A percentile compares a stretch with the other conserved stretches of the same genome.
Conservation (phyloP, 768 basidiomycete species). For the Trametes maxima region DNA sequence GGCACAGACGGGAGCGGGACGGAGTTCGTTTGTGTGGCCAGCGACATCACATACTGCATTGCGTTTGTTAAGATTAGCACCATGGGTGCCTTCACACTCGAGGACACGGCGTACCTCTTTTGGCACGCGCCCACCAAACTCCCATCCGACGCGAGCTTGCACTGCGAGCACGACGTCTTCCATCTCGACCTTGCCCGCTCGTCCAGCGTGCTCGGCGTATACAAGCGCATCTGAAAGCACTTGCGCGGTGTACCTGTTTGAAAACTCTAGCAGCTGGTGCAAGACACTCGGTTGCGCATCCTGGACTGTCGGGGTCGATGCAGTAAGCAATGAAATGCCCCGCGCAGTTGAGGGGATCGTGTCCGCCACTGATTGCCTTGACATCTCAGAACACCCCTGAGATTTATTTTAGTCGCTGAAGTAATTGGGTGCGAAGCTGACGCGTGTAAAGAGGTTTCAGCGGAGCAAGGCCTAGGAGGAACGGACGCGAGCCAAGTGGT, state of each 20-base stretch:
- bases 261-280: slow-evolving; percentile 85
- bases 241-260: slow-evolving; percentile 81
- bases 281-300: slow-evolving; percentile 86
- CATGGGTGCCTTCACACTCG: no score
- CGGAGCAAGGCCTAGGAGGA: not conserved
- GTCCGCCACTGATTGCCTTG: slow-evolving; percentile 50
- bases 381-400: slow-evolving; percentile 35
- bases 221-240: slow-evolving; percentile 84
- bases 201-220: slow-evolving; percentile 85
- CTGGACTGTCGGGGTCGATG: slow-evolving; percentile 81
- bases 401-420: no score
- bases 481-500: not conserved
- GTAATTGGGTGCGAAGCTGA: not conserved
- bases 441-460: not conserved
- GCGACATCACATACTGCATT: slow-evolving; percentile 68
- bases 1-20: slow-evolving; percentile 81
- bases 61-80: not conserved
- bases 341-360: slow-evolving; percentile 84
- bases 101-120: slow-evolving; percentile 65
- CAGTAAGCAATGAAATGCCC: slow-evolving; percentile 79
- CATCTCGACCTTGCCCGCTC: slow-evolving; percentile 76
- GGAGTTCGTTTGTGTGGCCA: slow-evolving; percentile 83
- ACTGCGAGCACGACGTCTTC: slow-evolving; percentile 82
- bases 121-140: slow-evolving; percentile 85
- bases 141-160: slow-evolving; percentile 91